A percentile compares a stretch with the other conserved stretches of the same genome.
phyloP scores from a whole-genome alignment of 768 basidiomycete species.

The Dioszegia crocea region DNA sequence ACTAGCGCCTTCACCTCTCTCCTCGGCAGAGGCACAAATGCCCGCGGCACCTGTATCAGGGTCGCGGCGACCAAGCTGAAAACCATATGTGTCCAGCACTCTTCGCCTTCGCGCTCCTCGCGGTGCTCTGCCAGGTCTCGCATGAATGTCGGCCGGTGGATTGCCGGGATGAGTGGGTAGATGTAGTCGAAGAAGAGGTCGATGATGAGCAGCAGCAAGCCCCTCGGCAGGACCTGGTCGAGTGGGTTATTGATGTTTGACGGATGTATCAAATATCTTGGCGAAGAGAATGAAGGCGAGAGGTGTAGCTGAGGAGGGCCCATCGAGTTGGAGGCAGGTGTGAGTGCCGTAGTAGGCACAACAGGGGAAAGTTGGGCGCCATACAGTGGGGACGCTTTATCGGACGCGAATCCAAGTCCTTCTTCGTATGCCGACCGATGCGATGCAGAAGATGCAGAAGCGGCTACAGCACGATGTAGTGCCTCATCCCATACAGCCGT shows the following conservation, averaged over 20 bases:
- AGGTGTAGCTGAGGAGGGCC: neutral
- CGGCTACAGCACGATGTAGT: neutral
- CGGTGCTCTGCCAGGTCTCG: conserved; percentile 74
- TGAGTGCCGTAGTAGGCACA: neutral
- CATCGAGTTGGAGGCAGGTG: neutral
- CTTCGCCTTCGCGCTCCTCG: conserved; percentile 69
- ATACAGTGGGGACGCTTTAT: neutral
- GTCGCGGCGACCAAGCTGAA: conserved; percentile 85
- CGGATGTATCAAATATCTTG: neutral
- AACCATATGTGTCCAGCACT: conserved; percentile 83
- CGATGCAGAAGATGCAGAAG: neutral
- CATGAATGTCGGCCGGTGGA: conserved; percentile 88
- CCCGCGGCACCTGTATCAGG: conserved; percentile 79
- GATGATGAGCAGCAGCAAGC: conserved; percentile 75
- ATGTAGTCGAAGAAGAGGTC: conserved; percentile 91
- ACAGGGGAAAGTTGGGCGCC: neutral
- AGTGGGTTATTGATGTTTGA: conserved; percentile 66
- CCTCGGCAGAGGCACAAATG: conserved; percentile 72
- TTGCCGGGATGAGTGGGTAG: conserved; percentile 81
- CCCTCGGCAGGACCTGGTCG: conserved; percentile 75
- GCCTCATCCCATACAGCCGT: conserved; percentile 4
- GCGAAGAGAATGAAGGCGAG: conserved; percentile 55
- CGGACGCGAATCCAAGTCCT: neutral
- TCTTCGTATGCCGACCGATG: neutral
- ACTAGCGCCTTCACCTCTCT: conserved; percentile 78